Evolutionary conservation across 2,329 filamentous ascomycete species (phyloP), one percentile per base, ranked within the genome.

Genomic region (Triangularia setosa): DNA sequence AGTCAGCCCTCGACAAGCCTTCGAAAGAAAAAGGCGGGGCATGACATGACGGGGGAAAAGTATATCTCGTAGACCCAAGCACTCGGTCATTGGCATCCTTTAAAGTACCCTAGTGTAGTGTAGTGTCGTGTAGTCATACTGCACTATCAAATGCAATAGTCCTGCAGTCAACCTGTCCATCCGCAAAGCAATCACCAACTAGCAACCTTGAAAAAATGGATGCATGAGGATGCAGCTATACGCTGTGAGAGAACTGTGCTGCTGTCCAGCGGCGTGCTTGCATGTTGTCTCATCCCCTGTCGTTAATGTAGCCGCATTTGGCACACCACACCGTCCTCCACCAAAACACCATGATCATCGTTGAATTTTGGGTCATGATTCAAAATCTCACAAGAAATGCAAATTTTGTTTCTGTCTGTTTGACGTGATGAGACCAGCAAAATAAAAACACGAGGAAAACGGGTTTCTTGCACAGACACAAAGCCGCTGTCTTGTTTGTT

Each of bases 201-300:
- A 33, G 30, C 30, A 33, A 9, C 30, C 30, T 33, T 14, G 30
- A 33, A 3, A 2, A 12, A n/a, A n/a, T n/a, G n/a, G 30, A 33
- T 33, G 30, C 30, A 33, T 6, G 30, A 33, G 30, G 30, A 33
- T 33, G 30, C 30, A 33, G 30, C 30, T 33, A n/a, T n/a, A n/a
- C n/a, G n/a, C n/a, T n/a, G n/a, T 33, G 30, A 33, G 30, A 9
- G 30, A 33, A 9, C n/a, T n/a, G 27, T 7, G 11, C 6, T 11
- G 30, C 30, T 33, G 30, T 33, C 30, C 30, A 33, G 40, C 40
- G 40, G 40, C 40, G 40, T 52, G 23, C n/a, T 18, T 33, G 58
- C 58, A 60, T 60, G 58, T 2, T 48, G 40, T 60, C 58, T 60
- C 40, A 60, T 25, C 58, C 40, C 27, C 58, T 60, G 40, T 44